A percentile compares a stretch with the other conserved stretches of the same genome.
These are phyloP conservation scores for Chlorella variabilis DNA, from an alignment of 163 green algal genomes.

Conservation along the genomic window DNA sequence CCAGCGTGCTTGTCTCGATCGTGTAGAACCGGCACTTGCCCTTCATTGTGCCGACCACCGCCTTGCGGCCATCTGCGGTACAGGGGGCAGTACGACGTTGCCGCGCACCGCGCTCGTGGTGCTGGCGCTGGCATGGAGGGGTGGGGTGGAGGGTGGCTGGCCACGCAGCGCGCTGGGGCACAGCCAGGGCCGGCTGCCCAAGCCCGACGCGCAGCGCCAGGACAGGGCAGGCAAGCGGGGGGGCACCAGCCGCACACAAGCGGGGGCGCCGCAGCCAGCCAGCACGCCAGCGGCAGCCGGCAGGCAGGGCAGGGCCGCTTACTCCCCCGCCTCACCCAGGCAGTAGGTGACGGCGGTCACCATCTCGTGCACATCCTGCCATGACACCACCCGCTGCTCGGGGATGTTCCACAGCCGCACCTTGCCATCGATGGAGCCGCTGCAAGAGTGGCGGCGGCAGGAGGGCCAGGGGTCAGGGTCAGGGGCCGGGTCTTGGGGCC, in stretches of 20 bases:
- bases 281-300: not conserved
- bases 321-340: not conserved
- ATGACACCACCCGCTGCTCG: conserved; percentile 73
- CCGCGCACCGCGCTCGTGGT: too few species aligned
- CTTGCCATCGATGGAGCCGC: conserved; percentile 85
- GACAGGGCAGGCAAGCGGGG: too few species aligned
- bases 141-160: too few species aligned
- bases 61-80: conserved; percentile 62
- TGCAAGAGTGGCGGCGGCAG: not conserved
- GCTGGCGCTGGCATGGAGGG: too few species aligned
- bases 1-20: conserved; percentile 60
- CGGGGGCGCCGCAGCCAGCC: too few species aligned
- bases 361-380: conserved; percentile 85
- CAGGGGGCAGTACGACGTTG: too few species aligned
- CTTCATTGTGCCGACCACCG: conserved; percentile 89
- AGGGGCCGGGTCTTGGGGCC: too few species aligned
- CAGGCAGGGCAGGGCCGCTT: too few species aligned
- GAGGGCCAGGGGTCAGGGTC: not conserved
- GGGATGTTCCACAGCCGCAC: conserved; percentile 88
- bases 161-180: too few species aligned
- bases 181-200: too few species aligned
- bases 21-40: conserved; percentile 77
- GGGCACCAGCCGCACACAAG: too few species aligned
- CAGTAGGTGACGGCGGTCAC: conserved; percentile 85
- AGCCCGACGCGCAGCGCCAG: too few species aligned